Base-by-base conservation (phyloP, 164 flowering plant genomes). In the Dillenia turbinata region DNA sequence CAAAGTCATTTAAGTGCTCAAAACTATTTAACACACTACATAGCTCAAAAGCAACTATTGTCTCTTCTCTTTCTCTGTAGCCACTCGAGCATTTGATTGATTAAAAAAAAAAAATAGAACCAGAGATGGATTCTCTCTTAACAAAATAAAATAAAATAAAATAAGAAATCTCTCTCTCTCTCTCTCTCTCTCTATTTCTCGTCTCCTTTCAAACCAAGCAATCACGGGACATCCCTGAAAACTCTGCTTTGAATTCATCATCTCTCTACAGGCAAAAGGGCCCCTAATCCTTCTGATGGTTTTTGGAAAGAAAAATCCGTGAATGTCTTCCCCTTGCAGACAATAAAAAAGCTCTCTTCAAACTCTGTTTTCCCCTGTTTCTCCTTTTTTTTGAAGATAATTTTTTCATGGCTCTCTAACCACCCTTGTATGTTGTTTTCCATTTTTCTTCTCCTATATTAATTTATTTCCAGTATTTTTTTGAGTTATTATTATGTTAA, bases 201-300 rank as follows among this genome's bases (percentile, higher is more conserved):
- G 3, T 54, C 66, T 47, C 61, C 73, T 80, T 81, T 78, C 61
- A 67, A 80, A 68, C 76, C 74, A 65, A 67, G 81, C 75, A 79
- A 67, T 84, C 95, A 88, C 95, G 88, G 58, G 90, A 69, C 66
- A 43, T 71, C 77, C 78, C 75, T 88, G 92, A 83, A 71, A 66
- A 43, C 22, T 68, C 66, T 55, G 55, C 75, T 79, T 77, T 69
- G 68, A 77, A 68, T 73, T 78, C 82, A 75, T 69, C 45, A 19
- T 46, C 40, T 62, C 60, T 74, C 68, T 65, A 44, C 65, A 65
- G 52, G 71, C 49, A n/a, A 26, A 60, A 54, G 67, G 48, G 71
- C 43, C 59, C 56, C 75, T 60, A 26, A 61, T 70, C 61, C 62
- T 58, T 48, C 62, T 16, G 55, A 22, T 16, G 17, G 16, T 9